A percentile compares a stretch with the other conserved stretches of the same genome.
Evolutionary conservation across 139 green algal species (phyloP).

Genomic region (Diplosphaera chodatii): DNA sequence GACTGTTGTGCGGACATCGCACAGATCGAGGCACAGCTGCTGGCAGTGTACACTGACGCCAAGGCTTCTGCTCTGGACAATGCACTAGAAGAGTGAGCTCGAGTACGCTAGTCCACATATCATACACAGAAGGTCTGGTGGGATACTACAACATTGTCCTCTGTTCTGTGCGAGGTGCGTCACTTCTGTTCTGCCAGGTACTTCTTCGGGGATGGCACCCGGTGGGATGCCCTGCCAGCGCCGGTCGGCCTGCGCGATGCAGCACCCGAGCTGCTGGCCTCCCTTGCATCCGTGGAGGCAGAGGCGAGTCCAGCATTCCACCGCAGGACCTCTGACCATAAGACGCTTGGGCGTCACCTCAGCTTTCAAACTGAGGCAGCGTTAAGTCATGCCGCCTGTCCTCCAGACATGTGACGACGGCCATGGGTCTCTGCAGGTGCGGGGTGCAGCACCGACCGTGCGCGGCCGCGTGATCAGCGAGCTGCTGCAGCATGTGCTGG

Average conservation of each 20-base stretch:
- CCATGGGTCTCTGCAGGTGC: not conserved
- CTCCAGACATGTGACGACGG: no score
- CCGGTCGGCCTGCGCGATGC: constrained; percentile 13
- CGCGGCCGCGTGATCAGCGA: constrained; percentile 5
- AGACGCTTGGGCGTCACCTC: no score
- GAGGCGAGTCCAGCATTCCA: not conserved
- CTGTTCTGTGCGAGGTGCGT: constrained; percentile 1
- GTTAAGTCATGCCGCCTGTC: no score
- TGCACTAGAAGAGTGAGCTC: constrained; percentile 2
- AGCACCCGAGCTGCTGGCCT: constrained; percentile 18
- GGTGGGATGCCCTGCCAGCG: constrained; percentile 11
- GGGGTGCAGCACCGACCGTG: not conserved
- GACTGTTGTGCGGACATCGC: constrained; percentile 11
- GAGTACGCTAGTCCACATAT: not conserved
- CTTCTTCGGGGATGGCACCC: constrained; percentile 22
- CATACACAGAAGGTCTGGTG: no score
- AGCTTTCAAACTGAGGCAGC: no score
- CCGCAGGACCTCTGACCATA: no score
- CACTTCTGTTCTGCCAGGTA: no score
- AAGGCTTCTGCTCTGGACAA: constrained; percentile 11
- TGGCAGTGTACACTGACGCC: constrained; percentile 1
- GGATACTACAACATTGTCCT: not conserved
- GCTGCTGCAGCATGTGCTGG: constrained; percentile 15
- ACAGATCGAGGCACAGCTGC: constrained; percentile 10
- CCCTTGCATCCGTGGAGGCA: not conserved